Conservation (phyloP, 257 asterid genomes). For the Fraxinus cuspidata region DNA sequence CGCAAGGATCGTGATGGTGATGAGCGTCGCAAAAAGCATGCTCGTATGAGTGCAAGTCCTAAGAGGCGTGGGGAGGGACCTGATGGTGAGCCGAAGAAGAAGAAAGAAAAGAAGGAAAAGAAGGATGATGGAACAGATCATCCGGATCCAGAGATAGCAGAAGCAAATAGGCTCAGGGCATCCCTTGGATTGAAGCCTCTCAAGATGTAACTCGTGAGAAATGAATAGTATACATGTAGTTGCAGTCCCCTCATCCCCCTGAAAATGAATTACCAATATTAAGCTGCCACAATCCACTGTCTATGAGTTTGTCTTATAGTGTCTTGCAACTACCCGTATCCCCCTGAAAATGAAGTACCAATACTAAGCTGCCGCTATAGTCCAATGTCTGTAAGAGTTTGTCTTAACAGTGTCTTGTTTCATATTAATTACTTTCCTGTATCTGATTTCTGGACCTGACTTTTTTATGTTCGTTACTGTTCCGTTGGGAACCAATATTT, state of each 20-base stretch:
- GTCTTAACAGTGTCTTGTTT: neutral
- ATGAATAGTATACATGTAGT: neutral
- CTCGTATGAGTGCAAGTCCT: conserved; percentile 67
- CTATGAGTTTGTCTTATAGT: too few relatives aligned
- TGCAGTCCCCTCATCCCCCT: neutral
- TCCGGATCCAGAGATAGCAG: conserved; percentile 99
- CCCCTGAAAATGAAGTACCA: too few relatives aligned
- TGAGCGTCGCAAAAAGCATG: conserved; percentile 65
- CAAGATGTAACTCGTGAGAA: conserved; percentile 34
- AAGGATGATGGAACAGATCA: conserved; percentile 90
- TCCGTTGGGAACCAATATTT: too few relatives aligned
- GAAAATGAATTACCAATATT: too few relatives aligned
- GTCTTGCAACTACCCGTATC: too few relatives aligned
- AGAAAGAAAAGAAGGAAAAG: conserved; percentile 79
- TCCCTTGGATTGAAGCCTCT: conserved; percentile 90
- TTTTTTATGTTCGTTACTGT: neutral
- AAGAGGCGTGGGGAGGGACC: conserved; percentile 53
- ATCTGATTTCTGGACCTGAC: neutral
- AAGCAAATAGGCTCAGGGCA: conserved; percentile 73
- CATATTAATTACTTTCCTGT: neutral
- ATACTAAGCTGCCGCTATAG: too few relatives aligned
- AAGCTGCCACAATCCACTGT: too few relatives aligned
- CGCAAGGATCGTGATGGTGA: conserved; percentile 71
- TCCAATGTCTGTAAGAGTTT: too few relatives aligned
- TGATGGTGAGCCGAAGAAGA: conserved; percentile 65